Percentiles rank a stretch among this genome's conserved stretches.
phyloP scores from a whole-genome alignment of 2,329 filamentous ascomycete species.

The Ascochyta clinopodiicola region DNA sequence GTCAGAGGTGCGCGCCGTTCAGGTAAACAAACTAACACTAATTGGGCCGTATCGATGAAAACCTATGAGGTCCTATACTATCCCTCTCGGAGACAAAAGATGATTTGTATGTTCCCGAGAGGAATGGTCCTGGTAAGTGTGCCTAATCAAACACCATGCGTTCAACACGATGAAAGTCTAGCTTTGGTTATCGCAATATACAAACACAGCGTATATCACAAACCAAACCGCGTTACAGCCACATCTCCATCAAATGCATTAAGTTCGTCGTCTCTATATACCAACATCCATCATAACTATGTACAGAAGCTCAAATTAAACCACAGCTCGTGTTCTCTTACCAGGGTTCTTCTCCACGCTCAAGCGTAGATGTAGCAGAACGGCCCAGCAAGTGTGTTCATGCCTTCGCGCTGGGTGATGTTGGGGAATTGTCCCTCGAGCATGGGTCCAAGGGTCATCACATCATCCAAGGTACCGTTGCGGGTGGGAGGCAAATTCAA shows the following conservation, averaged over 20 bases:
- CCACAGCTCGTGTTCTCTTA: neutral
- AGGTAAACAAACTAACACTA: too few species aligned
- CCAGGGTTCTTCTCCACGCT: neutral
- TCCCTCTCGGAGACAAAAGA: constrained; percentile 9
- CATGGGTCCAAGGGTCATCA: constrained; percentile 47
- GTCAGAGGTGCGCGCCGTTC: too few species aligned
- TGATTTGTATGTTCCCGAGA: constrained; percentile 2
- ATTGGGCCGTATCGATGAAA: too few species aligned
- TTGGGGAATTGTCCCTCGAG: constrained; percentile 41
- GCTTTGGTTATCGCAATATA: too few species aligned
- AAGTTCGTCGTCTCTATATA: neutral
- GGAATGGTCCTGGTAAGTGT: neutral
- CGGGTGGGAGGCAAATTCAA: constrained; percentile 52
- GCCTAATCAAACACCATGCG: neutral
- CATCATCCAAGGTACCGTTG: constrained; percentile 55
- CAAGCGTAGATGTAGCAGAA: constrained; percentile 56
- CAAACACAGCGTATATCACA: too few species aligned
- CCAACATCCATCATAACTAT: neutral
- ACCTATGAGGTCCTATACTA: neutral
- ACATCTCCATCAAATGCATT: neutral
- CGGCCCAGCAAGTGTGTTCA: constrained; percentile 53
- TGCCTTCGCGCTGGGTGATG: constrained; percentile 36
- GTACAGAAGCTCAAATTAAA: neutral
- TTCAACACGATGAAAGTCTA: too few species aligned
- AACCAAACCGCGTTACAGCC: too few species aligned